A percentile compares a stretch with the other conserved stretches of the same genome.
Conservation (phyloP, 2,329 filamentous ascomycete genomes). For the Monilinia polystroma region DNA sequence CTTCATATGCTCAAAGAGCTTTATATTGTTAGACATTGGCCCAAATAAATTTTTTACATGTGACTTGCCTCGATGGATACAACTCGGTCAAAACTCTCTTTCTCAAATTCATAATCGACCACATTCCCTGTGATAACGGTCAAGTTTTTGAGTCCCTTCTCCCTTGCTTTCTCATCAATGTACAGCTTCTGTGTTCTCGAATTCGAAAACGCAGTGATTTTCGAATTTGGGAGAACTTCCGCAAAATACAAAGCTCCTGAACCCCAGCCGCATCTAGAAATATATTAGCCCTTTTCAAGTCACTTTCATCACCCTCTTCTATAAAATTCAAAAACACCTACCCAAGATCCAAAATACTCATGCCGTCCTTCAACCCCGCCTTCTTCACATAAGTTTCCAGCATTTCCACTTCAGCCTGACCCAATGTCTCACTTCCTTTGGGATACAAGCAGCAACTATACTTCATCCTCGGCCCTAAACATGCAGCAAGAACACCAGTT, state of each 20-base stretch:
- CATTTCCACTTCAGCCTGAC: slow-evolving; percentile 66
- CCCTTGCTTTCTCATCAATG: slow-evolving; percentile 58
- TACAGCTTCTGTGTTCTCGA: slow-evolving; percentile 66
- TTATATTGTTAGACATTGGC: slow-evolving; percentile 20
- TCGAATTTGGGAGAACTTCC: slow-evolving; percentile 59
- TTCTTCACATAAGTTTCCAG: slow-evolving; percentile 60
- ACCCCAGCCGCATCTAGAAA: slow-evolving; percentile 64
- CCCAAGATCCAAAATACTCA: slow-evolving; percentile 39
- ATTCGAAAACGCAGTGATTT: slow-evolving; percentile 68
- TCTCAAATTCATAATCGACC: slow-evolving; percentile 62
- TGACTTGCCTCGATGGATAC: slow-evolving; percentile 58
- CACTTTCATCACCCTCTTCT: slow-evolving; percentile 4
- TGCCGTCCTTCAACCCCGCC: slow-evolving; percentile 44
- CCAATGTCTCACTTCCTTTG: slow-evolving; percentile 60
- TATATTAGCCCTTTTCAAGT: neutral
- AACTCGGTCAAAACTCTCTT: slow-evolving; percentile 60
- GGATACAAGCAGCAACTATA: slow-evolving; percentile 68
- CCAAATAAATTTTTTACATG: slow-evolving; percentile 10
- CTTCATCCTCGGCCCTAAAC: slow-evolving; percentile 69
- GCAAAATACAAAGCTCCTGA: slow-evolving; percentile 65
- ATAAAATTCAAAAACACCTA: slow-evolving; percentile 23
- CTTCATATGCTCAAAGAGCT: slow-evolving; percentile 77
- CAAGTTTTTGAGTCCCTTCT: slow-evolving; percentile 59
- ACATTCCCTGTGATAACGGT: slow-evolving; percentile 66
- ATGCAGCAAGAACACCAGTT: slow-evolving; percentile 59